A percentile compares a stretch with the other conserved stretches of the same genome.
Evolutionary conservation across 2,329 filamentous ascomycete genomes (phyloP).

Genomic region (Phaeosphaeria sp.): DNA sequence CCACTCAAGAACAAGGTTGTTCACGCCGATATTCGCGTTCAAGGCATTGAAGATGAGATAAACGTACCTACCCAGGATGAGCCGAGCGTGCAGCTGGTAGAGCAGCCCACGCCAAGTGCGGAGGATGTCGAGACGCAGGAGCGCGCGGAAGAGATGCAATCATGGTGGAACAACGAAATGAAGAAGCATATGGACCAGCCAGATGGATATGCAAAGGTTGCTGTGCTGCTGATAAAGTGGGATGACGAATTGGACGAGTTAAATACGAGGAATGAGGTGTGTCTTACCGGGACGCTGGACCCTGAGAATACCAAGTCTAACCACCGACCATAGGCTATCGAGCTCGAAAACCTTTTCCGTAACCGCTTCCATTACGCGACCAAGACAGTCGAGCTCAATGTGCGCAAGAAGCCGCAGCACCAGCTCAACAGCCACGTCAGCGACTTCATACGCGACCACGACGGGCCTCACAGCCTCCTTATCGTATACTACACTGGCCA

Average conservation of each 20-base stretch:
- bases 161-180: slow-evolving; percentile 43
- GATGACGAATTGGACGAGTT: slow-evolving; percentile 43
- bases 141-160: slow-evolving; percentile 34
- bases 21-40: slow-evolving; percentile 34
- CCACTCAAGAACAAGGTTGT: slow-evolving; percentile 27
- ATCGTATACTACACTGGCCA: slow-evolving; percentile 52
- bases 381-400: slow-evolving; percentile 41
- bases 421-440: slow-evolving; percentile 40
- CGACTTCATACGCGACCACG: slow-evolving; percentile 35
- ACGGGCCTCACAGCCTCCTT: slow-evolving; percentile 41
- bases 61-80: slow-evolving; percentile 1
- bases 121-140: slow-evolving; percentile 24
- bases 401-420: slow-evolving; percentile 40
- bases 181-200: slow-evolving; percentile 39
- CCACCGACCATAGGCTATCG: slow-evolving; percentile 27
- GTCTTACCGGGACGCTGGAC: neutral
- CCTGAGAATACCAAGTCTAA: neutral
- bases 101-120: slow-evolving; percentile 5
- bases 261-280: slow-evolving; percentile 41
- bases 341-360: slow-evolving; percentile 37
- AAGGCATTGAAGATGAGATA: slow-evolving; percentile 24
- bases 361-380: slow-evolving; percentile 39
- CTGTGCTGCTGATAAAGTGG: slow-evolving; percentile 49
- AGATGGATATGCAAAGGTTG: slow-evolving; percentile 42
- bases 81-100: slow-evolving; percentile 1